A percentile compares a stretch with the other conserved stretches of the same genome.
These are phyloP conservation scores for Blastobotrys raffinosifermentans DNA, from an alignment of 1,139 yeast genomes.

Conservation along the genomic window DNA sequence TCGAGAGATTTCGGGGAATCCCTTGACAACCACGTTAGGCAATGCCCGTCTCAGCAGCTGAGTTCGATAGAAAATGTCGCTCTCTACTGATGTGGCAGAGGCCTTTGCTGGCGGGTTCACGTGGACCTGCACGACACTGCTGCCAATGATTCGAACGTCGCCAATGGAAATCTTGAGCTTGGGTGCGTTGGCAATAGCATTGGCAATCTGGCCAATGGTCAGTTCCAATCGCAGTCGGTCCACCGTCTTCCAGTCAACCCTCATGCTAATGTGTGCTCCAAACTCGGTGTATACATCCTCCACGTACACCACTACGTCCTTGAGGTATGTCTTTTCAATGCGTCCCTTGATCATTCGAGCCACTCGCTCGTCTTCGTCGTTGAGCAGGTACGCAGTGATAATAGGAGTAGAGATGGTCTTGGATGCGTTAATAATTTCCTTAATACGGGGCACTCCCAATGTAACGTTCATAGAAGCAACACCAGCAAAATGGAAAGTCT, in stretches of 20 bases:
- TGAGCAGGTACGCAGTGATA: slow-evolving; percentile 88
- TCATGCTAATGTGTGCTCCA: slow-evolving; percentile 72
- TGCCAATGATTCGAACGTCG: slow-evolving; percentile 66
- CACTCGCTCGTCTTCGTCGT: slow-evolving; percentile 92
- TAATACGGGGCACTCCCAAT: slow-evolving; percentile 97
- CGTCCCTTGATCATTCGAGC: slow-evolving; percentile 98
- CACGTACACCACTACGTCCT: slow-evolving; percentile 81
- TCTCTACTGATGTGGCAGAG: slow-evolving; percentile 39
- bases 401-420: slow-evolving; percentile 95
- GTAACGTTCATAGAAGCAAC: slow-evolving; percentile 99
- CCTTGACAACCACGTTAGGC: slow-evolving; percentile 87
- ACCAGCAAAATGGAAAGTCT: slow-evolving; percentile 99
- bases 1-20: slow-evolving; percentile 82
- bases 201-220: slow-evolving; percentile 77
- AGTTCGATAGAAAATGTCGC: slow-evolving; percentile 77
- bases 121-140: slow-evolving; percentile 67
- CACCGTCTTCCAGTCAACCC: slow-evolving; percentile 77
- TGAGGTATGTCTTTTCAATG: slow-evolving; percentile 82
- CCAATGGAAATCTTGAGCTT: slow-evolving; percentile 74
- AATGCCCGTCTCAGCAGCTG: slow-evolving; percentile 81
- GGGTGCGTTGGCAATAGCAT: slow-evolving; percentile 78
- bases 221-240: slow-evolving; percentile 87
- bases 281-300: slow-evolving; percentile 89
- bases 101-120: slow-evolving; percentile 54
- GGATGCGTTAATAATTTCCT: slow-evolving; percentile 96